Base-by-base conservation (phyloP, 1,139 yeast species). In the Yamadazyma sp. region DNA sequence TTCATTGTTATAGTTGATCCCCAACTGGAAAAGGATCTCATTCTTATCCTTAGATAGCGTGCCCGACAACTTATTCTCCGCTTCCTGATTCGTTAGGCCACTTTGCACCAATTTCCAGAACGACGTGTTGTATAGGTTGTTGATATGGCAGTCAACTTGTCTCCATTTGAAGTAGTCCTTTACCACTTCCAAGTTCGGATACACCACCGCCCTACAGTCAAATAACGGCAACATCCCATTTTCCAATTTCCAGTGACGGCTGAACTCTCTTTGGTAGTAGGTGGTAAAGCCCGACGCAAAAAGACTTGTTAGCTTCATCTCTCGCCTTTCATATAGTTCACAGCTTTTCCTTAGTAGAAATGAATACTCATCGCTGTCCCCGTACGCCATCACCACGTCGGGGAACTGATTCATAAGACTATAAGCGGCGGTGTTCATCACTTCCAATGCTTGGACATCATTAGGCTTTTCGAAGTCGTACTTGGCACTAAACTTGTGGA, bases 61-160 rank as follows among this genome's bases (percentile, higher is more conserved):
- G 0, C 96, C 91, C 38, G 75, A 73, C 18, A 91, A 69, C 48
- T 64, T 67, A 39, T 80, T 73, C 52, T 92, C 96, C 0, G 97
- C 92, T 31, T 87, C 91, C 44, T 79, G 77, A 0, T 95, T 81
- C 0, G 84, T 75, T 60, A 84, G 44, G n/a, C 95, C 92, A 45
- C 75, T 69, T 23, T 69, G 59, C 0, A 92, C 94, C 52, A 94
- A 69, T 6, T 81, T 73, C 99, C 99, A 92, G 57, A 92, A 94
- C 0, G 89, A 70, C 0, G 99, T 94, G 56, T 92, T 92, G 68
- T 91, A 94, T 46, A 94, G 64, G 58, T 92, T 92, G 58, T 92
- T 92, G 41, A 92, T 92, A 62, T 92, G 98, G 42, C 98, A 92
- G 58, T 92, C 99, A 1, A 85, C 98, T 58, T 88, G 98, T 51